Conservation (phyloP, 2,329 filamentous ascomycete genomes). For the Fonsecaea pedrosoi region DNA sequence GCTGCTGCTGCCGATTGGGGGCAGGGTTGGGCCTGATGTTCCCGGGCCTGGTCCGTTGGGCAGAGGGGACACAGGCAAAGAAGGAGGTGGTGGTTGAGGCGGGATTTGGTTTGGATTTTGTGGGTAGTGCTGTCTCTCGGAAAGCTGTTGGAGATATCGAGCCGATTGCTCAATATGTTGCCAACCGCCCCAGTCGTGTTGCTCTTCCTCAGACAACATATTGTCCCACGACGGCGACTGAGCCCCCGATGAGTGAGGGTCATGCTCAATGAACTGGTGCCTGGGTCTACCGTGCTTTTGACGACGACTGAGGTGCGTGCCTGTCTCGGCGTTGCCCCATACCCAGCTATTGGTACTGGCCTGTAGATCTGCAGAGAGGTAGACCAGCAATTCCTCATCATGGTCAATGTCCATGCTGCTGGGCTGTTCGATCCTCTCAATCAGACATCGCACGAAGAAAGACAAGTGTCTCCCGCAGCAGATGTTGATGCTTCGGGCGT, state of each 20-base stretch:
- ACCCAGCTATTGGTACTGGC: slow-evolving; percentile 77
- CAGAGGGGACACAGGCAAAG: slow-evolving; percentile 34
- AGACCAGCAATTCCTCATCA: slow-evolving; percentile 88
- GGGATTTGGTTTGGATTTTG: slow-evolving; percentile 11
- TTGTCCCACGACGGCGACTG: slow-evolving; percentile 35
- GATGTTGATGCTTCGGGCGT: slow-evolving; percentile 73
- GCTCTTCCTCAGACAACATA: slow-evolving; percentile 61
- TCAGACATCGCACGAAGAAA: slow-evolving; percentile 77
- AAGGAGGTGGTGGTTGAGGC: neutral
- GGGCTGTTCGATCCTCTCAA: slow-evolving; percentile 60
- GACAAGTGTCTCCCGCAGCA: slow-evolving; percentile 81
- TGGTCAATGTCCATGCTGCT: slow-evolving; percentile 56
- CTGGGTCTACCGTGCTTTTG: slow-evolving; percentile 38
- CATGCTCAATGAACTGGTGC: slow-evolving; percentile 27
- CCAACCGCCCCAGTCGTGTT: slow-evolving; percentile 81
- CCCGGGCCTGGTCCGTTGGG: slow-evolving; percentile 29
- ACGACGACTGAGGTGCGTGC: slow-evolving; percentile 36
- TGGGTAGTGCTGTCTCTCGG: slow-evolving; percentile 36
- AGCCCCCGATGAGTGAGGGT: slow-evolving; percentile 32
- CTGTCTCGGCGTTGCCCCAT: slow-evolving; percentile 70
- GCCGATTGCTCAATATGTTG: slow-evolving; percentile 71
- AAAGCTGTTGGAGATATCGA: slow-evolving; percentile 57
- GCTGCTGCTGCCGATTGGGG: slow-evolving; percentile 26
- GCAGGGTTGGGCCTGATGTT: slow-evolving; percentile 38
- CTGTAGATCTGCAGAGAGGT: slow-evolving; percentile 86